These are phyloP conservation scores for Zygnema circumcarinatum DNA, from an alignment of 139 green algal species.

Conservation along the genomic window DNA sequence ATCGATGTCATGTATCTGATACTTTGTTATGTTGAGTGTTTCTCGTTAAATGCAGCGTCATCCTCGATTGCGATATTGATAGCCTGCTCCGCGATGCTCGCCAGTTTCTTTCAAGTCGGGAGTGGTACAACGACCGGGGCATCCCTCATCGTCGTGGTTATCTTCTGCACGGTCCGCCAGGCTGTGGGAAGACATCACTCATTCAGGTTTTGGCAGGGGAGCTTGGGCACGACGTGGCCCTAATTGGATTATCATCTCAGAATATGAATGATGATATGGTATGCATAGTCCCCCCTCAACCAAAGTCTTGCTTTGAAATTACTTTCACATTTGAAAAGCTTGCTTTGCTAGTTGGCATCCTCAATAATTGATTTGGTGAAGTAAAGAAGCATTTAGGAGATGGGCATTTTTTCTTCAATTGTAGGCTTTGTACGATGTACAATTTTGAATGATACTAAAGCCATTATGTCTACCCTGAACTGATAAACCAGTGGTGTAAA, in stretches of 20 bases:
- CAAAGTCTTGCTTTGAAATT: background rate
- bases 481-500: no score
- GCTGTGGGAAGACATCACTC: constrained; percentile 47
- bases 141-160: constrained; percentile 48
- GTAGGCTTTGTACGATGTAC: background rate
- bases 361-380: no score
- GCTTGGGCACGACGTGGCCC: constrained; percentile 58
- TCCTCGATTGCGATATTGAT: constrained; percentile 37
- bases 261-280: constrained; percentile 66
- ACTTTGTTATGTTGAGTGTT: background rate
- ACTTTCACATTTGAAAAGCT: no score
- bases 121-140: constrained; percentile 46
- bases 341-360: no score
- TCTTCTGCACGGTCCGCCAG: constrained; percentile 45
- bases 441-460: background rate
- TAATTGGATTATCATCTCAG: constrained; percentile 62
- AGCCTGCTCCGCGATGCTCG: constrained; percentile 31
- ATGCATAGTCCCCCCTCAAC: background rate
- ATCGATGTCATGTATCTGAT: no score
- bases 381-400: background rate
- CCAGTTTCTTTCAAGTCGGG: constrained; percentile 26
- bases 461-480: background rate
- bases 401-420: no score
- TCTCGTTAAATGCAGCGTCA: constrained; percentile 16
- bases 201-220: constrained; percentile 65